These are phyloP conservation scores for Debaryomyces prosopidis DNA, from an alignment of 805 yeast genomes.

Conservation along the genomic window DNA sequence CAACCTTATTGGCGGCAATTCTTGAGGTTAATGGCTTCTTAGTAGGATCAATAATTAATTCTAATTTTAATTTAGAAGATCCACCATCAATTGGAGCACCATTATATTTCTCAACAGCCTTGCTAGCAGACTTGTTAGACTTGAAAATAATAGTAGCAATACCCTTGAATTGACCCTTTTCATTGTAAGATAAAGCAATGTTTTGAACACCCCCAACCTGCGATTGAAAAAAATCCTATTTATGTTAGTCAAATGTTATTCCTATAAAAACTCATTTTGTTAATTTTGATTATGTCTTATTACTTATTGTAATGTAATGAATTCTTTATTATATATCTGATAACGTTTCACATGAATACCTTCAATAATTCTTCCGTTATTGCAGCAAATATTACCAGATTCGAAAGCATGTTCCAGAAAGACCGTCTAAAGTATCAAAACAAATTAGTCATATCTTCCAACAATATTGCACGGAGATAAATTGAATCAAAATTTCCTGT, in stretches of 20 bases:
- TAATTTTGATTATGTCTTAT: not conserved
- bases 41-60: constrained; percentile 83
- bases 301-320: not conserved
- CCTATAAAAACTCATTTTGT: constrained; percentile 1
- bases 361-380: too few relatives aligned
- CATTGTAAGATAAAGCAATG: constrained; percentile 76
- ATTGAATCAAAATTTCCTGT: too few relatives aligned
- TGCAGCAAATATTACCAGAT: too few relatives aligned
- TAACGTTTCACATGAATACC: not conserved
- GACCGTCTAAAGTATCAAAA: too few relatives aligned
- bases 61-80: constrained; percentile 69
- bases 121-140: constrained; percentile 65
- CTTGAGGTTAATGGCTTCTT: constrained; percentile 74
- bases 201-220: constrained; percentile 83
- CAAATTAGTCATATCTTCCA: too few relatives aligned
- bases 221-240: constrained; percentile 82
- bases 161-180: constrained; percentile 88
- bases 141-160: constrained; percentile 84
- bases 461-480: too few relatives aligned
- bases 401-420: too few relatives aligned
- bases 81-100: constrained; percentile 95
- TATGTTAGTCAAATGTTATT: constrained; percentile 23
- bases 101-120: constrained; percentile 81
- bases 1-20: constrained; percentile 53
- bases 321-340: not conserved